Evolutionary conservation across 23 red algal genomes (phyloP), one percentile per base, ranked within the genome.

Genomic region (Gracilariopsis chorda): DNA sequence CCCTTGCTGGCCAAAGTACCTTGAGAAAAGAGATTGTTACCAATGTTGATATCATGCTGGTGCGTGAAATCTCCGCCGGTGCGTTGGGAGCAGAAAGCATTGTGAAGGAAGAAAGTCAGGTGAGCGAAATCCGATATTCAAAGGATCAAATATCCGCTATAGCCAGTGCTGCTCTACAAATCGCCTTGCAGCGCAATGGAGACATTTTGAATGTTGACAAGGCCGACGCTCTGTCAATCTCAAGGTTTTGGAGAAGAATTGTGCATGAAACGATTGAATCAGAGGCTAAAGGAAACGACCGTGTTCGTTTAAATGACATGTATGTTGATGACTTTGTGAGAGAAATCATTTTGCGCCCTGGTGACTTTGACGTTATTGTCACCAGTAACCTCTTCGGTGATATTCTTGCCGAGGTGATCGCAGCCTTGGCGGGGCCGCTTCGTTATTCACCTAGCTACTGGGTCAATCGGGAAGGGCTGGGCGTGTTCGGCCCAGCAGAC

Each of bases 351-450:
- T 77, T 93, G 25, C 82, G 87, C 51, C 95, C 95, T 16, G 59
- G 44, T 23, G 80, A 86, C 42, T 97, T 97, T 76, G 90, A 93
- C 71, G 77, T 90, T 44, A 72, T 97, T 7, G 81, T 93, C 65
- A 97, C 95, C 37, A 84, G 71, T 29, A 97, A 97, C 83, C 80
- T 97, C 43, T 96, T 97, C 58, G 95, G 95, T 62, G 95, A 97
- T 63, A 83, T 97, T 68, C 40, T 93, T 46, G 79, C 82, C 8
- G 95, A 97, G 73, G 88, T 92, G n/a, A 80, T 85, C 17, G 81
- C 86, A 29, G 91, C 86, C 29, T 36, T 97, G 37, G 79, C 90
- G 1, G 95, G 95, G 7, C 89, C 89, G 0, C 48, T 48, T 51
- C 73, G 95, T 27, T 62, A 87, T 56, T 84, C 84, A 8, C 95